Evolutionary conservation across 495 filamentous ascomycete genomes (phyloP).

Genomic region (Hypomontagnella monticulosa): DNA sequence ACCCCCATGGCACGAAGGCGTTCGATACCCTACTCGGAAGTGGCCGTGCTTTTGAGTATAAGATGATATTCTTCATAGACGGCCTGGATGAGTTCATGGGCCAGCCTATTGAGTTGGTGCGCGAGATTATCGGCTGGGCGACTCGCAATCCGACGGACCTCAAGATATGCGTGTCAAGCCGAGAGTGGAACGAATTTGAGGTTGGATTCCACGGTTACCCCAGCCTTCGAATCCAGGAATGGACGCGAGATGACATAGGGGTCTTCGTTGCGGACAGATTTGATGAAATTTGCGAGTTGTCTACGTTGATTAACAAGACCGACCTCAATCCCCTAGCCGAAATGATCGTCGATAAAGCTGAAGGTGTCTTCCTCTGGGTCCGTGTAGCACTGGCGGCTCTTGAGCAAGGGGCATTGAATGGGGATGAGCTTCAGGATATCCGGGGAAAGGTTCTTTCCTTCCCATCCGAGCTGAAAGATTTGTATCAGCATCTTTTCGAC

Average conservation of each 20-base stretch:
- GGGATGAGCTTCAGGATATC: constrained; percentile 34
- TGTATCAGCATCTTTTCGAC: constrained; percentile 31
- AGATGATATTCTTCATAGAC: constrained; percentile 55
- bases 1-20: neutral
- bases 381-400: constrained; percentile 32
- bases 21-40: constrained; percentile 9
- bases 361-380: constrained; percentile 49
- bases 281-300: constrained; percentile 7
- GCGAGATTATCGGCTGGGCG: constrained; percentile 16
- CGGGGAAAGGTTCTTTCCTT: constrained; percentile 16
- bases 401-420: constrained; percentile 35
- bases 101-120: constrained; percentile 20
- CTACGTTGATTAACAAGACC: neutral
- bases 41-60: constrained; percentile 1
- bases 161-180: constrained; percentile 37
- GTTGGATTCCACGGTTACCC: constrained; percentile 21
- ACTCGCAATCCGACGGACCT: neutral
- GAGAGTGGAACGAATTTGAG: constrained; percentile 28
- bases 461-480: constrained; percentile 25
- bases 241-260: constrained; percentile 41
- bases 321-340: constrained; percentile 7
- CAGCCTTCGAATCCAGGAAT: constrained; percentile 39
- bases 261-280: constrained; percentile 23
- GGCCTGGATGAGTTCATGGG: constrained; percentile 57
- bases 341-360: constrained; percentile 32